Evolutionary conservation across 2,329 filamentous ascomycete genomes (phyloP).

Genomic region (Ophiostoma fasciatum): DNA sequence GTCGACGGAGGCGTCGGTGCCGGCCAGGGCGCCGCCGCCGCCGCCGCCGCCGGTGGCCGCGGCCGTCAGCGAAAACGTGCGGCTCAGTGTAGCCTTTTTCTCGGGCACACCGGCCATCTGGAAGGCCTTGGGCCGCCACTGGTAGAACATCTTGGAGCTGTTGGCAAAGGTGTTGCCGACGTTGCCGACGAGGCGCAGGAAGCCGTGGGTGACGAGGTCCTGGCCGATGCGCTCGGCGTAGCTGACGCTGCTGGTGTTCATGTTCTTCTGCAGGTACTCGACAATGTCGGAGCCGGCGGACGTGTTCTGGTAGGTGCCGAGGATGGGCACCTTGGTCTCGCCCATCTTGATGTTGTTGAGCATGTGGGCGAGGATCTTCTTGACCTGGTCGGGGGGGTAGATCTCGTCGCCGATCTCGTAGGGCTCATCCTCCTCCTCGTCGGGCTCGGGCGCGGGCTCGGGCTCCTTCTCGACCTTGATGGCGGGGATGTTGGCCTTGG

Average conservation of each 20-base stretch:
- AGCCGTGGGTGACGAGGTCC: conserved; percentile 73
- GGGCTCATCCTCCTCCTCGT: conserved; percentile 59
- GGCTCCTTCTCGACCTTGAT: conserved; percentile 71
- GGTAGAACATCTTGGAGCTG: conserved; percentile 93
- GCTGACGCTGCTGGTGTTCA: conserved; percentile 70
- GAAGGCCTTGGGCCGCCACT: conserved; percentile 90
- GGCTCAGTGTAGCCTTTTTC: conserved; percentile 59
- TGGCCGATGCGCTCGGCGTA: conserved; percentile 93
- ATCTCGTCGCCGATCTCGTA: conserved; percentile 83
- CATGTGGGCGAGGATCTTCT: conserved; percentile 79
- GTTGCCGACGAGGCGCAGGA: conserved; percentile 81
- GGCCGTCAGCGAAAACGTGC: conserved; percentile 55
- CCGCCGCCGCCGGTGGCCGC: conserved; percentile 44
- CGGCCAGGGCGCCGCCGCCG: too few species aligned
- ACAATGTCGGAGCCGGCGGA: conserved; percentile 86
- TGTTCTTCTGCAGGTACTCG: conserved; percentile 81
- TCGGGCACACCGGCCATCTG: conserved; percentile 76
- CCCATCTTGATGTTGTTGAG: conserved; percentile 73
- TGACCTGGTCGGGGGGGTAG: conserved; percentile 74
- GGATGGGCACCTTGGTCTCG: conserved; percentile 87
- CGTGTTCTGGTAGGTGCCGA: conserved; percentile 89
- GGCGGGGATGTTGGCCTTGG: conserved; percentile 47
- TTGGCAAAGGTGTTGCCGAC: conserved; percentile 94
- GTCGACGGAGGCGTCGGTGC: too few species aligned
- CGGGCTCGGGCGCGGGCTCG: conserved; percentile 34